Conservation (phyloP, 441 rosid genomes). For the Adansonia madagascariensis region DNA sequence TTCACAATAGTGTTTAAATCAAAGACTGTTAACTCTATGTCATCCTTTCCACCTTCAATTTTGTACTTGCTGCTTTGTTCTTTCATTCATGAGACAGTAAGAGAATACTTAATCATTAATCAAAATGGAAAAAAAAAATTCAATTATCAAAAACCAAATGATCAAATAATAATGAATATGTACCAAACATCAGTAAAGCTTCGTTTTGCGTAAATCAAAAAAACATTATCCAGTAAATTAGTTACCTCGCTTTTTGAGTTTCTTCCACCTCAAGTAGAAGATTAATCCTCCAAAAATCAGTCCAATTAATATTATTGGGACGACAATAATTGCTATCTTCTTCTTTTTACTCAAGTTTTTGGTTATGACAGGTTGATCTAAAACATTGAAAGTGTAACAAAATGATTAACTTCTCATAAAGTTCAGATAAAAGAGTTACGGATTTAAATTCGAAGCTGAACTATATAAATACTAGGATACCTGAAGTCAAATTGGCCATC, state of each 20-base stretch:
- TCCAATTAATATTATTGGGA: background rate
- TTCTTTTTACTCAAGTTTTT: background rate
- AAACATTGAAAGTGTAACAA: background rate
- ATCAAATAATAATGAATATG: background rate
- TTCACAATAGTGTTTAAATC: background rate
- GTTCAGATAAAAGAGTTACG: background rate
- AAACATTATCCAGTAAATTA: background rate
- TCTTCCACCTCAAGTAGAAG: slow-evolving; percentile 10
- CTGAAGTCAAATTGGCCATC: slow-evolving; percentile 27
- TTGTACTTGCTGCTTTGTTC: too few species aligned
- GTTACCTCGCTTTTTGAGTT: slow-evolving; percentile 15
- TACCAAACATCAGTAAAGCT: background rate
- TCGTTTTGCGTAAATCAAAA: background rate
- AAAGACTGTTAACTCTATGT: slow-evolving; percentile 15
- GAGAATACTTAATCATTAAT: background rate
- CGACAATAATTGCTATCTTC: background rate
- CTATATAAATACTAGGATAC: background rate
- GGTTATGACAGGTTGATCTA: background rate
- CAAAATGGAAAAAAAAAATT: background rate
- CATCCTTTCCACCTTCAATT: slow-evolving; percentile 9
- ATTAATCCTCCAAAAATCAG: slow-evolving; percentile 6
- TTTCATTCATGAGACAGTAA: background rate
- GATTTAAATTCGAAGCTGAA: background rate
- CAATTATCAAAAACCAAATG: background rate
- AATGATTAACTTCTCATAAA: background rate